phyloP scores from a whole-genome alignment of 441 rosid genomes.

The Geranium incanum region DNA sequence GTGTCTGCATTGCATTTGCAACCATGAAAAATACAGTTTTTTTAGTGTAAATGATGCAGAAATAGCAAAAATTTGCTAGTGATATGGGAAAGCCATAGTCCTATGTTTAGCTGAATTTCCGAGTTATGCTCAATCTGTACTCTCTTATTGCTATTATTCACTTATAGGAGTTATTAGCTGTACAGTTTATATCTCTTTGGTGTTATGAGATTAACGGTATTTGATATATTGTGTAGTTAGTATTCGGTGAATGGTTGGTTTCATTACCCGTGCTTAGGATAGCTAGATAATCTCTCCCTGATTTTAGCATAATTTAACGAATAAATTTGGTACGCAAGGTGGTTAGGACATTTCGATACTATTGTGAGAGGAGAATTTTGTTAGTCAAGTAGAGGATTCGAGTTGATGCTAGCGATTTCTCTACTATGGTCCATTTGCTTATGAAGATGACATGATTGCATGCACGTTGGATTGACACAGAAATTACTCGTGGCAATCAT shows the following conservation, averaged over 20 bases:
- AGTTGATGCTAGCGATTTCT: not conserved
- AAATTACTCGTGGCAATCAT: no score
- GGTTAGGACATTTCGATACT: no score
- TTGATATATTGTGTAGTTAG: not conserved
- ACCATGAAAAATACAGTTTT: not conserved
- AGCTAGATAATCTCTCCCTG: not conserved
- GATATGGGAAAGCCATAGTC: not conserved
- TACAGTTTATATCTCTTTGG: not conserved
- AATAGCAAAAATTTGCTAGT: not conserved
- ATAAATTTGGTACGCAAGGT: no score
- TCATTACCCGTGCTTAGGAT: not conserved
- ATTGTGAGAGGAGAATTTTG: not conserved
- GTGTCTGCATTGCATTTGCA: not conserved
- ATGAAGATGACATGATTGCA: not conserved
- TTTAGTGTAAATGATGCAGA: not conserved
- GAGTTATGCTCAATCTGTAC: not conserved
- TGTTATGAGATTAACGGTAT: not conserved
- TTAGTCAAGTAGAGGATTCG: not conserved
- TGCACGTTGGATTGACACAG: not conserved
- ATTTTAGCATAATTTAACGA: not conserved
- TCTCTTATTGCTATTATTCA: not conserved
- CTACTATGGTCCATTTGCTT: not conserved
- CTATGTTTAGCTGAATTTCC: not conserved
- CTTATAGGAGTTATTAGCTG: not conserved
- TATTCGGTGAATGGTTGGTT: not conserved